phyloP scores from a whole-genome alignment of 1,139 yeast genomes.

The Candida neerlandica region DNA sequence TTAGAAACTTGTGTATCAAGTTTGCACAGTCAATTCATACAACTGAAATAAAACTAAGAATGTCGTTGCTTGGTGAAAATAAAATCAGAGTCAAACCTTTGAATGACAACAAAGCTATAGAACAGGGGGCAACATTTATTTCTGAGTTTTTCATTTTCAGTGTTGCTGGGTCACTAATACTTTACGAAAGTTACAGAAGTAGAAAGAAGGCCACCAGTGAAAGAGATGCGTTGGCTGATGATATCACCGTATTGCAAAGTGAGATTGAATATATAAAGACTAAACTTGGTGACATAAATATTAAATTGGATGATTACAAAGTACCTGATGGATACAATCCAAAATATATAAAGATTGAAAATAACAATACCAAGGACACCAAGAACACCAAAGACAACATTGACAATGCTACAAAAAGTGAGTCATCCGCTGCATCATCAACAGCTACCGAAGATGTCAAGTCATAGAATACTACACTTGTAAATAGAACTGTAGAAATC shows the following conservation, averaged over 20 bases:
- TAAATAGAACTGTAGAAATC: background rate
- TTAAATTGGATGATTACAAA: slow-evolving; percentile 49
- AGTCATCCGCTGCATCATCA: background rate
- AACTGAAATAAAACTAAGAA: slow-evolving; percentile 64
- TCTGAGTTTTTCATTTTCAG: slow-evolving; percentile 76
- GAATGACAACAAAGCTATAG: slow-evolving; percentile 83
- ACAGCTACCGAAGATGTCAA: background rate
- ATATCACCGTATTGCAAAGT: slow-evolving; percentile 65
- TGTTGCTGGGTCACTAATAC: slow-evolving; percentile 79
- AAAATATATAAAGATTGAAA: slow-evolving; percentile 34
- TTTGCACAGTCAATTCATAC: slow-evolving; percentile 77
- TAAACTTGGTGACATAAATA: slow-evolving; percentile 27
- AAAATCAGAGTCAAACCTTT: slow-evolving; percentile 69
- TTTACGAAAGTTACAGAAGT: slow-evolving; percentile 72
- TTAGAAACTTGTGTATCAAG: slow-evolving; percentile 61
- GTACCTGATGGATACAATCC: slow-evolving; percentile 53
- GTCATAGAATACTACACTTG: background rate
- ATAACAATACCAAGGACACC: background rate
- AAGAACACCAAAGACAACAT: background rate
- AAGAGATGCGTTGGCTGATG: slow-evolving; percentile 67
- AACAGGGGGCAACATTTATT: slow-evolving; percentile 77
- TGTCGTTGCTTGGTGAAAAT: slow-evolving; percentile 64
- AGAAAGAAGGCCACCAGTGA: slow-evolving; percentile 65
- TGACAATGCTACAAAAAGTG: background rate
- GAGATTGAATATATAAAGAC: slow-evolving; percentile 60